phyloP scores from a whole-genome alignment of 495 filamentous ascomycete species.

The Penicillium soppii region DNA sequence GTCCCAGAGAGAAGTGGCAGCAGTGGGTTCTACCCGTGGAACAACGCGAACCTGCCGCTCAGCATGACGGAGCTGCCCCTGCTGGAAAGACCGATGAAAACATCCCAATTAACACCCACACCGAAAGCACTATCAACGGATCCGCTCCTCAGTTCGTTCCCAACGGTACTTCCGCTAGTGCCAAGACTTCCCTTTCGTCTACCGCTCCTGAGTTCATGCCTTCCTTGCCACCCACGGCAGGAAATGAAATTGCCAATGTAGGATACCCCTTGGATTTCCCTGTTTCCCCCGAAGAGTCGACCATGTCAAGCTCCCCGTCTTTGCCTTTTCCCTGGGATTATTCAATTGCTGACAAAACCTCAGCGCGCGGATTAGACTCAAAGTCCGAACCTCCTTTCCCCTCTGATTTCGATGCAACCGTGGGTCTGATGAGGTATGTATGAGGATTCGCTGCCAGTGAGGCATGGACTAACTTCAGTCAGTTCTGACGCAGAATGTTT shows the following conservation, averaged over 20 bases:
- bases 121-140: constrained; percentile 32
- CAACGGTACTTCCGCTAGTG: constrained; percentile 37
- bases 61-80: constrained; percentile 54
- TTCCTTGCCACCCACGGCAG: constrained; percentile 34
- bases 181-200: constrained; percentile 66
- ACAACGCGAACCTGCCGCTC: constrained; percentile 59
- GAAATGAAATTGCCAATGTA: constrained; percentile 45
- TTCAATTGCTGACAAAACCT: constrained; percentile 51
- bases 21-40: constrained; percentile 70
- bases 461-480: not conserved
- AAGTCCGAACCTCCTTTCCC: constrained; percentile 5
- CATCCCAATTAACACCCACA: constrained; percentile 22
- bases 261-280: constrained; percentile 36
- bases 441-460: not conserved
- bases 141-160: constrained; percentile 30
- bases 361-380: constrained; percentile 35
- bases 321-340: constrained; percentile 47
- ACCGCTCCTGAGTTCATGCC: constrained; percentile 77
- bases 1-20: constrained; percentile 74
- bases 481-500: not conserved
- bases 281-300: not conserved
- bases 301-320: not conserved
- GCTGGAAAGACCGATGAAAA: constrained; percentile 29
- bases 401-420: constrained; percentile 4
- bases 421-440: constrained; percentile 14